These are phyloP conservation scores for Epichloe elymi DNA, from an alignment of 2,329 filamentous ascomycete genomes.

Conservation along the genomic window DNA sequence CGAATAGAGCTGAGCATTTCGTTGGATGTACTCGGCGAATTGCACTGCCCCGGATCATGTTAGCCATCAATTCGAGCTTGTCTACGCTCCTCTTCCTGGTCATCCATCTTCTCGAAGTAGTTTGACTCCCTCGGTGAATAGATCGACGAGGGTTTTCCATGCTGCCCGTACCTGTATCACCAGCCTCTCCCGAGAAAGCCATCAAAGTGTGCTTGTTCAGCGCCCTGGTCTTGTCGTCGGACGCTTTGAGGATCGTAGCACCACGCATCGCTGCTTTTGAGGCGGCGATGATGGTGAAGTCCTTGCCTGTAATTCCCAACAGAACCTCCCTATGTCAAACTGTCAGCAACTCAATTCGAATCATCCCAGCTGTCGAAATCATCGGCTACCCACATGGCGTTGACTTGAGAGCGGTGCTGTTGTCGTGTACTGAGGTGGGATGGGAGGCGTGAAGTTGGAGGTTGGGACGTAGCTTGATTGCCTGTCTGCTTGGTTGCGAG, in stretches of 20 bases:
- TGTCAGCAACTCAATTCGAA: neutral
- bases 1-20: conserved; percentile 93
- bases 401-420: neutral
- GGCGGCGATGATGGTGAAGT: conserved; percentile 95
- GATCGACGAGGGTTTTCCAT: neutral
- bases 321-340: conserved; percentile 72
- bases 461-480: neutral
- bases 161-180: conserved; percentile 63
- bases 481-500: neutral
- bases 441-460: conserved; percentile 3
- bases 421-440: conserved; percentile 1
- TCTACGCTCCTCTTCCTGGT: no score
- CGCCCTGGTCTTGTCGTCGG: conserved; percentile 89
- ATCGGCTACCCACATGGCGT: conserved; percentile 5
- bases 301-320: conserved; percentile 95
- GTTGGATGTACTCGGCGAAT: conserved; percentile 98
- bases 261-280: conserved; percentile 98
- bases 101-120: neutral
- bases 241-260: conserved; percentile 85
- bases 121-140: neutral
- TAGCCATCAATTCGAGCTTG: conserved; percentile 8
- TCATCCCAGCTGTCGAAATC: neutral
- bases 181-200: conserved; percentile 90
- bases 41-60: conserved; percentile 51
- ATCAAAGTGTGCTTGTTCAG: conserved; percentile 92